Evolutionary conservation across 371 early-diverging fungal genomes (phyloP).

Genomic region (Apophysomyces trapeziformis): DNA sequence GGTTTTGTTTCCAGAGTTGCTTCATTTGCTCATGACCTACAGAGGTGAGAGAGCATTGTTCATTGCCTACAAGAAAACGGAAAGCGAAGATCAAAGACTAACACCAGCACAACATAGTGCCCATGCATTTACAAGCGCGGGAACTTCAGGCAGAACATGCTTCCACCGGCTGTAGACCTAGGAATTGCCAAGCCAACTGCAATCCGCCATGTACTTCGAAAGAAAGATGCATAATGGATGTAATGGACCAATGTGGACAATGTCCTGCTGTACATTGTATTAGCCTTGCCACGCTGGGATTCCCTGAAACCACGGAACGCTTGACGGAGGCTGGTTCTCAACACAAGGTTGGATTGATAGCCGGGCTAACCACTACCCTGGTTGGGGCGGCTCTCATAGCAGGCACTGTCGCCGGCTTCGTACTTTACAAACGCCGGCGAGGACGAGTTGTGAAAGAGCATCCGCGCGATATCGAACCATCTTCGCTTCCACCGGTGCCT

Average conservation of each 20-base stretch:
- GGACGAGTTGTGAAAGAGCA: conserved; percentile 15
- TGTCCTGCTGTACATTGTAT: conserved; percentile 24
- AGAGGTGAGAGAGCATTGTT: too few species aligned
- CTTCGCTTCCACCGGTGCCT: conserved; percentile 5
- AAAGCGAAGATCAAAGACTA: not conserved
- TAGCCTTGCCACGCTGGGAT: conserved; percentile 15
- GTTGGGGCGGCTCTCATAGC: conserved; percentile 29
- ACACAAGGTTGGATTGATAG: conserved; percentile 27
- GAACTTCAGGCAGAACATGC: not conserved
- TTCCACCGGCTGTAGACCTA: conserved; percentile 16
- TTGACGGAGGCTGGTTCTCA: not conserved
- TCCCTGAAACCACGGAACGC: conserved; percentile 5
- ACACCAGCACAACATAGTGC: not conserved
- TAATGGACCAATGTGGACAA: conserved; percentile 21
- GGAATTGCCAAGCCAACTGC: conserved; percentile 19
- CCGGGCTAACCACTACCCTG: conserved; percentile 39
- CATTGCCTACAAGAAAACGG: too few species aligned
- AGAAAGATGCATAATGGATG: conserved; percentile 19
- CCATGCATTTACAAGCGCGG: not conserved
- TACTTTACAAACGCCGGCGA: conserved; percentile 30
- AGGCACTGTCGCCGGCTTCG: conserved; percentile 34
- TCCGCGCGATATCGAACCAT: not conserved
- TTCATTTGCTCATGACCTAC: too few species aligned
- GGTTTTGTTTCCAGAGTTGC: too few species aligned
- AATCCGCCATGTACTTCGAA: conserved; percentile 18